Evolutionary conservation across 352 stramenopile species (phyloP).

Genomic region (Thalassiosira hispida): DNA sequence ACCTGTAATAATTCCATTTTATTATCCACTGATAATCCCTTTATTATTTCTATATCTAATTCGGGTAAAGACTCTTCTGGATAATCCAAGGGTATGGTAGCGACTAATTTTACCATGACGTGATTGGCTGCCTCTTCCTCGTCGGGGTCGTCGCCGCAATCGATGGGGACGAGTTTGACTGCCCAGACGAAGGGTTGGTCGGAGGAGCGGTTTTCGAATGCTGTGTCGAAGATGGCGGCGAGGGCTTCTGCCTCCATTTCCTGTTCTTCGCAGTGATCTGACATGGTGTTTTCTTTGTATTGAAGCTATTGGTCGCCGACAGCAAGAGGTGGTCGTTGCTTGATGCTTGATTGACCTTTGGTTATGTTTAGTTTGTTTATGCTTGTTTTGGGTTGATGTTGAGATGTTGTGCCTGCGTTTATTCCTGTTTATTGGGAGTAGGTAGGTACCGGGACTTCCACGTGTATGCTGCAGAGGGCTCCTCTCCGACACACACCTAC

Average conservation of each 20-base stretch:
- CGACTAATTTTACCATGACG: slow-evolving; percentile 73
- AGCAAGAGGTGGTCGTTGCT: neutral
- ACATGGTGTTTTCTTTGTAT: slow-evolving; percentile 44
- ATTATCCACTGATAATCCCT: slow-evolving; percentile 72
- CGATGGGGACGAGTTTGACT: slow-evolving; percentile 72
- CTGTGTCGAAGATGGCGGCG: slow-evolving; percentile 77
- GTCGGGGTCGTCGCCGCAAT: slow-evolving; percentile 56
- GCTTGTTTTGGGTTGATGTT: too few relatives aligned
- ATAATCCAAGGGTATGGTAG: slow-evolving; percentile 72
- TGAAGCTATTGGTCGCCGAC: too few relatives aligned
- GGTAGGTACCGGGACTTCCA: too few relatives aligned
- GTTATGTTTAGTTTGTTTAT: too few relatives aligned
- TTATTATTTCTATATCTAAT: slow-evolving; percentile 76
- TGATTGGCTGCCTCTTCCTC: slow-evolving; percentile 70
- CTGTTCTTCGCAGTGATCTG: slow-evolving; percentile 81
- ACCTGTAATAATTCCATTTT: slow-evolving; percentile 62
- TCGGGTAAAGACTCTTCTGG: slow-evolving; percentile 59
- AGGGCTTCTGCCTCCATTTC: slow-evolving; percentile 84
- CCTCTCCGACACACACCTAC: too few relatives aligned
- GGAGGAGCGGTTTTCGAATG: slow-evolving; percentile 64
- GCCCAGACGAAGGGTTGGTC: slow-evolving; percentile 64
- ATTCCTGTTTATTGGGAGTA: too few relatives aligned
- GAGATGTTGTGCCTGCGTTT: too few relatives aligned
- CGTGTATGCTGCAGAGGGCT: too few relatives aligned
- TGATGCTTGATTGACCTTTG: neutral